These are phyloP conservation scores for Stemphylium beticola DNA, from an alignment of 2,329 filamentous ascomycete species.

Conservation along the genomic window DNA sequence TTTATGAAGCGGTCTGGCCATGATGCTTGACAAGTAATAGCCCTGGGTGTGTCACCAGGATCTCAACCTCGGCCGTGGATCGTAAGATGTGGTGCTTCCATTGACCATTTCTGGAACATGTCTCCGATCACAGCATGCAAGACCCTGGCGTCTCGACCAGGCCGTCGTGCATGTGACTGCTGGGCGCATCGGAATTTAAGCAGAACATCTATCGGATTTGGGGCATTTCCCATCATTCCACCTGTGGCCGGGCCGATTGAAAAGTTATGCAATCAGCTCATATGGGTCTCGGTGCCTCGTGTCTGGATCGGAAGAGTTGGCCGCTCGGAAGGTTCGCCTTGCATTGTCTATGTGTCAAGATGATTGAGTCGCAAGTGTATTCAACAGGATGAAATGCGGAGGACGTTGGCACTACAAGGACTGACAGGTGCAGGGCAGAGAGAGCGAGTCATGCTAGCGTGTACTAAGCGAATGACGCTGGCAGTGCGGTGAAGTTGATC, in stretches of 20 bases:
- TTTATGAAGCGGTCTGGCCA: not conserved
- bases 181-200: not conserved
- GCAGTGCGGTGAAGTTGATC: conserved; percentile 18
- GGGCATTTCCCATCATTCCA: conserved; percentile 14
- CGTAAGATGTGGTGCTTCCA: not conserved
- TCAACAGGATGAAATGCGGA: not conserved
- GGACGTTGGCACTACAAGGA: conserved; percentile 4
- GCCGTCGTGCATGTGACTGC: not conserved
- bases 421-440: conserved; percentile 1
- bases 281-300: not conserved
- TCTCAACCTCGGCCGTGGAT: conserved; percentile 3
- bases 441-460: conserved; percentile 19
- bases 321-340: not conserved
- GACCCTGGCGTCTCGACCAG: not conserved
- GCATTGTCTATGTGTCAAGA: not conserved
- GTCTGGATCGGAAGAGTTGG: not conserved
- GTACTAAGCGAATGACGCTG: conserved; percentile 18
- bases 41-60: not conserved
- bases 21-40: not conserved
- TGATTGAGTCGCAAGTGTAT: not conserved
- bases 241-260: conserved; percentile 5
- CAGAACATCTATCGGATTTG: conserved; percentile 4
- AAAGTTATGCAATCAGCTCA: not conserved
- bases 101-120: not conserved
- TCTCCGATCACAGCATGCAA: not conserved